Evolutionary conservation across 1,139 yeast genomes (phyloP).

Genomic region (Schwanniomyces etchellsii): DNA sequence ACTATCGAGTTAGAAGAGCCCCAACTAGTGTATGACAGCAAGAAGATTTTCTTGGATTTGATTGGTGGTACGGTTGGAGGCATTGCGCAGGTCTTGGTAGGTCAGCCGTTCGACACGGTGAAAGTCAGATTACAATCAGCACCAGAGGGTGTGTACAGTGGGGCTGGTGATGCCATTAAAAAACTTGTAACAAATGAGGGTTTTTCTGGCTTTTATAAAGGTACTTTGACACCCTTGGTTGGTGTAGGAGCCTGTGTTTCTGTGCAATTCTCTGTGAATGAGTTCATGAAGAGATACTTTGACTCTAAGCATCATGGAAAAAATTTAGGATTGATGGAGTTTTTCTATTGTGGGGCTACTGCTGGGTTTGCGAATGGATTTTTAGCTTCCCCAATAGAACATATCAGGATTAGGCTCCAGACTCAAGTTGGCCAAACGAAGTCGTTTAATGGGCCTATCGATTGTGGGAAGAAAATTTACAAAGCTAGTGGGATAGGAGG

Average conservation of each 20-base stretch:
- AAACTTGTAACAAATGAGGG: conserved; percentile 73
- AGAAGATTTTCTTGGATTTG: conserved; percentile 71
- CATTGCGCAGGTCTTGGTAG: conserved; percentile 88
- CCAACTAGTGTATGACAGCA: conserved; percentile 29
- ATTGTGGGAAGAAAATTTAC: conserved; percentile 61
- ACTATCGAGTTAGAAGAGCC: conserved; percentile 46
- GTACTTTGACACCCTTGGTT: conserved; percentile 75
- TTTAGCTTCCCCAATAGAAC: conserved; percentile 89
- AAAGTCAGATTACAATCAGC: conserved; percentile 89
- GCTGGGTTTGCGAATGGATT: conserved; percentile 89
- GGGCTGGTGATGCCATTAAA: conserved; percentile 72
- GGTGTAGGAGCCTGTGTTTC: conserved; percentile 96
- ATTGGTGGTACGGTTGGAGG: conserved; percentile 94
- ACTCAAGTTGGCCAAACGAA: conserved; percentile 58
- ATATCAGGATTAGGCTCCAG: conserved; percentile 84
- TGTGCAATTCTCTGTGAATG: conserved; percentile 78
- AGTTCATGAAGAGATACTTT: conserved; percentile 81
- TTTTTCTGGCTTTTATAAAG: conserved; percentile 76
- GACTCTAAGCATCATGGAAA: conserved; percentile 34
- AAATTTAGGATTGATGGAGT: conserved; percentile 48
- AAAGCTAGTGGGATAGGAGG: conserved; percentile 49
- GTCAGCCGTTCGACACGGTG: conserved; percentile 94
- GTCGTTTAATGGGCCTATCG: conserved; percentile 70
- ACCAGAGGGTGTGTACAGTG: conserved; percentile 66
- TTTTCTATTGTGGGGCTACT: conserved; percentile 74